Evolutionary conservation across 225 moss, liverwort and hornwort species (phyloP).

Genomic region (Neckera pumila): DNA sequence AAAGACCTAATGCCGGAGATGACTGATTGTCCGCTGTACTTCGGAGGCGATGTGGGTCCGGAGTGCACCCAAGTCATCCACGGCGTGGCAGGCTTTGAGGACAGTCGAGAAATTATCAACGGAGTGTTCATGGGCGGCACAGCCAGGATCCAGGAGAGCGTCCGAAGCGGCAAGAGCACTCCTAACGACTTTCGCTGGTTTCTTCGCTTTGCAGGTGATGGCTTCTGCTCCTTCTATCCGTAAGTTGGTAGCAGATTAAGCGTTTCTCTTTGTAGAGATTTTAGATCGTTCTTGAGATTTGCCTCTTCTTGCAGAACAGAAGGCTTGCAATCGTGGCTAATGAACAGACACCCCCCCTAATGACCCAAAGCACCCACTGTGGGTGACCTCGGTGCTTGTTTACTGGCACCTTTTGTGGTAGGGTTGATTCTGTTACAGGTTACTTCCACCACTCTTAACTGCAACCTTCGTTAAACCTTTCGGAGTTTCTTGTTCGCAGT

Average conservation of each 20-base stretch:
- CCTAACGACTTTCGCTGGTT: conserved; percentile 76
- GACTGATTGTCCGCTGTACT: conserved; percentile 50
- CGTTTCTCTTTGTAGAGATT: background rate
- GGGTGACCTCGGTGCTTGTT: background rate
- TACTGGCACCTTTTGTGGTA: background rate
- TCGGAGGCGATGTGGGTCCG: conserved; percentile 76
- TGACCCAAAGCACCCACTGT: background rate
- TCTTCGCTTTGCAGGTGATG: conserved; percentile 54
- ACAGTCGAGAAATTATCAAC: conserved; percentile 62
- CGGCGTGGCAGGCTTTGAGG: conserved; percentile 37
- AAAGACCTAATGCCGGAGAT: conserved; percentile 68
- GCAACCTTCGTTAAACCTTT: background rate
- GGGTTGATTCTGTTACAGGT: background rate
- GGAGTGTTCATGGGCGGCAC: conserved; percentile 78
- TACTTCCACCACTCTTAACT: background rate
- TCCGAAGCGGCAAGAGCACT: conserved; percentile 41
- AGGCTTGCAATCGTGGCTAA: background rate
- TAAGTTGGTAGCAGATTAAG: background rate
- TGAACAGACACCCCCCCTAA: background rate
- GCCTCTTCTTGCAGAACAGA: background rate
- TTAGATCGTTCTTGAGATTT: background rate
- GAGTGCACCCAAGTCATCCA: conserved; percentile 80
- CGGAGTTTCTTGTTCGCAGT: background rate
- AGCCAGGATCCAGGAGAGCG: conserved; percentile 35
- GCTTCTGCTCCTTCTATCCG: background rate